These are phyloP conservation scores for Nannizziopsis barbatae DNA, from an alignment of 2,329 filamentous ascomycete species.

Conservation along the genomic window DNA sequence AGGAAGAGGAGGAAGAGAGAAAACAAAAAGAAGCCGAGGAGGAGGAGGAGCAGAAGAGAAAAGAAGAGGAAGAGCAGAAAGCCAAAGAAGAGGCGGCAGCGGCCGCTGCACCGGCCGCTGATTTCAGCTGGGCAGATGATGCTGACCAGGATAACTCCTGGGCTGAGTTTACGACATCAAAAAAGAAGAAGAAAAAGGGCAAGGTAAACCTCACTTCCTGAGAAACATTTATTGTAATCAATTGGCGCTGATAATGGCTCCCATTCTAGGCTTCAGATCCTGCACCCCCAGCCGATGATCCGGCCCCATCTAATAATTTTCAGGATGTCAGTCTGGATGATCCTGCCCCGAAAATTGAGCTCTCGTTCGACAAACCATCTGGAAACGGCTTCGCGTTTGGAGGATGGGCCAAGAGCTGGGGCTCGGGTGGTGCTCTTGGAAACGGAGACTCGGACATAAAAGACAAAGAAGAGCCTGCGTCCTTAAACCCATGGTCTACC, in stretches of 20 bases:
- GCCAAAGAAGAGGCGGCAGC: constrained; percentile 26
- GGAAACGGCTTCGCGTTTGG: constrained; percentile 39
- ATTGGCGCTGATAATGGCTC: constrained; percentile 8
- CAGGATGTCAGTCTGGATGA: constrained; percentile 59
- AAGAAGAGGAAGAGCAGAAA: constrained; percentile 23
- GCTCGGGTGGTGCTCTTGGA: constrained; percentile 33
- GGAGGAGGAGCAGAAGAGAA: constrained; percentile 23
- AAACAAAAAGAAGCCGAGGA: constrained; percentile 11
- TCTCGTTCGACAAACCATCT: constrained; percentile 40
- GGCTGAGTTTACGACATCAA: constrained; percentile 25
- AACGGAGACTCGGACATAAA: constrained; percentile 7
- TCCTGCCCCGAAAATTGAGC: constrained; percentile 45
- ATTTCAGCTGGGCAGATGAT: constrained; percentile 39
- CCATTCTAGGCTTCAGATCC: constrained; percentile 23
- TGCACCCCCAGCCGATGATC: constrained; percentile 25
- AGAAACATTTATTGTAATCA: not conserved
- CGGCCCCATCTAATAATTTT: constrained; percentile 43
- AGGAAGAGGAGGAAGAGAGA: constrained; percentile 6
- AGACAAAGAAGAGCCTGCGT: constrained; percentile 20
- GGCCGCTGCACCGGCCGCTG: constrained; percentile 18
- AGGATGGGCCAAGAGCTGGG: constrained; percentile 52
- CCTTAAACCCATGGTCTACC: constrained; percentile 33
- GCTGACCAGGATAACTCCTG: constrained; percentile 35
- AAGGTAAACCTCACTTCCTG: constrained; percentile 10
- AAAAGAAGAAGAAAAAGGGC: constrained; percentile 48